Conservation (phyloP, 495 filamentous ascomycete genomes). For the Penicillium samsonianum region DNA sequence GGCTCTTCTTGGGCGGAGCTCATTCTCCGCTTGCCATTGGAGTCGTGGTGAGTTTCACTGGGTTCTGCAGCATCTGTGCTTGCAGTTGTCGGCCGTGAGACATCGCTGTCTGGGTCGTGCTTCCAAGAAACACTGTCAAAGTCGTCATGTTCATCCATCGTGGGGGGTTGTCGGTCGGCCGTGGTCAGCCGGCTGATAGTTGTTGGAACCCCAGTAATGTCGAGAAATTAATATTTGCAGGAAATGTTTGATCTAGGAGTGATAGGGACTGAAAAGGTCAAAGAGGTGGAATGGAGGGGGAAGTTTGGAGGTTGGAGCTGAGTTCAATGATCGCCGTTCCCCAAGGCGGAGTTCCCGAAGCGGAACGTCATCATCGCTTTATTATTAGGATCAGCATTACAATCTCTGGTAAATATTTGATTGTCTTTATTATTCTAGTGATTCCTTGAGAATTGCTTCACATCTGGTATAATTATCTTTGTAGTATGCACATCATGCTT, state of each 20-base stretch:
- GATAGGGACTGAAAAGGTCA: conserved; percentile 8
- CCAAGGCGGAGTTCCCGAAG: conserved; percentile 34
- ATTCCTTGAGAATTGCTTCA: background rate
- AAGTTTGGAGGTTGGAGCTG: conserved; percentile 19
- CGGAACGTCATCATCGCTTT: conserved; percentile 34
- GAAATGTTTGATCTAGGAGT: conserved; percentile 1
- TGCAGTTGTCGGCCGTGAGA: conserved; percentile 50
- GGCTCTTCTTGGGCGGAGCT: conserved; percentile 47
- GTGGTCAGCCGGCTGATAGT: conserved; percentile 21
- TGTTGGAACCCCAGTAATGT: conserved; percentile 4
- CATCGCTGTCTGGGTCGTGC: conserved; percentile 53
- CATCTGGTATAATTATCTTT: background rate
- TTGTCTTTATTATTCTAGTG: background rate
- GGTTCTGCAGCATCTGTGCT: conserved; percentile 44
- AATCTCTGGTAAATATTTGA: background rate
- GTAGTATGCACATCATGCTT: conserved; percentile 7
- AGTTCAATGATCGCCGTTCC: conserved; percentile 32
- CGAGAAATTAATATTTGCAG: conserved; percentile 10
- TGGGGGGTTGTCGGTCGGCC: conserved; percentile 28
- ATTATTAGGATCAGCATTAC: background rate
- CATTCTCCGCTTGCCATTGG: conserved; percentile 56
- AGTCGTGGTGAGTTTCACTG: conserved; percentile 35
- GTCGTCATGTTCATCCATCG: conserved; percentile 57
- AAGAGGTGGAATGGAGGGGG: conserved; percentile 18
- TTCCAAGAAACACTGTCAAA: conserved; percentile 62